These are phyloP conservation scores for Omphalea diandra DNA, from an alignment of 441 rosid genomes.

Conservation along the genomic window DNA sequence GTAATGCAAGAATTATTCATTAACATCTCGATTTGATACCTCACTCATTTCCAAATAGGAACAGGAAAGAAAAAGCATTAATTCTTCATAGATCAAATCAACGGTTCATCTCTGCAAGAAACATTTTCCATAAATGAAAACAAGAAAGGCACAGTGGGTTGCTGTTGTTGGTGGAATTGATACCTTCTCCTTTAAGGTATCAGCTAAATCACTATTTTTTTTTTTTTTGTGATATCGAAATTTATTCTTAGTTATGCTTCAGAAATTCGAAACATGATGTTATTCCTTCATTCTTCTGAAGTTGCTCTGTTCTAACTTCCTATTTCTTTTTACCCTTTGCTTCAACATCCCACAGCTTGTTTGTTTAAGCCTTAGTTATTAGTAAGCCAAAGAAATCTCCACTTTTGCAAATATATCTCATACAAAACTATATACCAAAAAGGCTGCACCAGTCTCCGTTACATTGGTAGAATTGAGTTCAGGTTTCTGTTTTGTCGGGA, in stretches of 20 bases:
- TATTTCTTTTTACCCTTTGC: background rate
- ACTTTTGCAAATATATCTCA: background rate
- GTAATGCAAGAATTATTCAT: background rate
- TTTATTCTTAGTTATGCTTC: too few relatives aligned
- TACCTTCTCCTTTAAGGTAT: background rate
- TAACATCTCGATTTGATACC: background rate
- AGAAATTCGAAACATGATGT: too few relatives aligned
- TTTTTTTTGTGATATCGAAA: slow-evolving; percentile 1
- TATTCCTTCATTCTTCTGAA: background rate
- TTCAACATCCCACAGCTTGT: background rate
- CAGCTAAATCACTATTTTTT: slow-evolving; percentile 6
- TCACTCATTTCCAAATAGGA: background rate
- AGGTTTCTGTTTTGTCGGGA: slow-evolving; percentile 34
- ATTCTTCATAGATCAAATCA: background rate
- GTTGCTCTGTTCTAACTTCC: too few relatives aligned
- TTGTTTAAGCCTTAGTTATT: background rate
- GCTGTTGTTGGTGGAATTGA: background rate
- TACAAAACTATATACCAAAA: background rate
- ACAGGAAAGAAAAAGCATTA: too few relatives aligned
- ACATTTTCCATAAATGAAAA: background rate
- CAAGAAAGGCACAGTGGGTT: background rate
- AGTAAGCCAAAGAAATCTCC: background rate
- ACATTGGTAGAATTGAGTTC: slow-evolving; percentile 43
- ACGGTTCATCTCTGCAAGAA: background rate
- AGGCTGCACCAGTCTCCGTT: background rate